phyloP scores from a whole-genome alignment of 345 rosid species.

The Hypericum androsaemum region DNA sequence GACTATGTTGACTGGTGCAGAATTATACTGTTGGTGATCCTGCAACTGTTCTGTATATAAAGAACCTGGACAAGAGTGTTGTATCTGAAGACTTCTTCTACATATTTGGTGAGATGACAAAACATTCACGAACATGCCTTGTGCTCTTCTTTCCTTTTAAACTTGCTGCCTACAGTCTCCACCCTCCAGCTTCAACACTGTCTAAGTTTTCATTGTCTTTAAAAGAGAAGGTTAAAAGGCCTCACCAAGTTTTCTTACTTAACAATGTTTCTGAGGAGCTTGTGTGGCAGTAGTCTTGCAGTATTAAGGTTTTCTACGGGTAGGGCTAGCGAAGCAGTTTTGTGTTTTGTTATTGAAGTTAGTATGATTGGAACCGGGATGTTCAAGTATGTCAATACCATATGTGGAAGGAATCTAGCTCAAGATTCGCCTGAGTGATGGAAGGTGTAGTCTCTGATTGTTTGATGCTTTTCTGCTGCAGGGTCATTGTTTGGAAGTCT shows the following conservation, averaged over 20 bases:
- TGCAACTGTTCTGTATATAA: conserved; percentile 64
- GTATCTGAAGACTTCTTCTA: conserved; percentile 65
- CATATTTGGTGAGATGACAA: conserved; percentile 57
- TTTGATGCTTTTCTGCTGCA: conserved; percentile 24
- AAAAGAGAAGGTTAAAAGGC: too few species aligned
- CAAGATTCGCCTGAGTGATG: conserved; percentile 1
- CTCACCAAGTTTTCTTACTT: too few species aligned
- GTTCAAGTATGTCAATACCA: neutral
- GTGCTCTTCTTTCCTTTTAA: neutral
- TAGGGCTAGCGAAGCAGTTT: too few species aligned
- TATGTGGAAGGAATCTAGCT: too few species aligned
- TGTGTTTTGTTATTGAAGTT: too few species aligned
- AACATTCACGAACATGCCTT: neutral
- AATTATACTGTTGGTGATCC: conserved; percentile 83
- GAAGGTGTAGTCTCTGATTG: conserved; percentile 8
- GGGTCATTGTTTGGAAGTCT: conserved; percentile 79
- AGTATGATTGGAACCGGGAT: too few species aligned
- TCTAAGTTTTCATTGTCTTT: too few species aligned
- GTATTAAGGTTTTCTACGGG: too few species aligned
- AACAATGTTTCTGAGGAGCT: too few species aligned
- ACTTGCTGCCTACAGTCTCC: too few species aligned
- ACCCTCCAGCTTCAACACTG: neutral
- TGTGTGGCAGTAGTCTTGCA: too few species aligned
- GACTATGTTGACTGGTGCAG: conserved; percentile 34
- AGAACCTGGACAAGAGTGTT: conserved; percentile 87